Percentiles rank a stretch among this genome's conserved stretches.
Evolutionary conservation across 2,329 filamentous ascomycete species (phyloP).

Genomic region (Epichloe coenophiala): DNA sequence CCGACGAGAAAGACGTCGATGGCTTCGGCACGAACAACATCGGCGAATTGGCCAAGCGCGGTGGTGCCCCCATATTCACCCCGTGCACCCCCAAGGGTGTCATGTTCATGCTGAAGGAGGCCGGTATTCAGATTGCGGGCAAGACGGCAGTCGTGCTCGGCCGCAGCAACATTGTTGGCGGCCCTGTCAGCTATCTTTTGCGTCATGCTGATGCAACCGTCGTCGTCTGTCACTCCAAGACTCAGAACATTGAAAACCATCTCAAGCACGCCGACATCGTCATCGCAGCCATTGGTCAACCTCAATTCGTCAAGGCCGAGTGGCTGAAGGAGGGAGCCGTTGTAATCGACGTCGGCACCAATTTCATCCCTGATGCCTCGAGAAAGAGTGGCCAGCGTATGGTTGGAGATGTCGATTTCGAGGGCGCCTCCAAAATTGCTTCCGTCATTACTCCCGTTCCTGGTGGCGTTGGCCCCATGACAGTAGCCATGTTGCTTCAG

Average conservation of each 20-base stretch:
- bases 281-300: slow-evolving; percentile 79
- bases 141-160: slow-evolving; percentile 93
- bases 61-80: slow-evolving; percentile 75
- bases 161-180: slow-evolving; percentile 92
- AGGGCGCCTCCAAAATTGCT: slow-evolving; percentile 69
- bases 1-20: slow-evolving; percentile 93
- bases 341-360: slow-evolving; percentile 95
- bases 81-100: slow-evolving; percentile 96
- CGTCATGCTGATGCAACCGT: slow-evolving; percentile 95
- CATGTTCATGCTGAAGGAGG: slow-evolving; percentile 79
- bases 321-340: slow-evolving; percentile 93
- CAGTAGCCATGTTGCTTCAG: slow-evolving; percentile 92
- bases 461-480: slow-evolving; percentile 96
- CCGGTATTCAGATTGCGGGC: slow-evolving; percentile 68
- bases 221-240: slow-evolving; percentile 89
- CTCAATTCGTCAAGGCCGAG: slow-evolving; percentile 81
- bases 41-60: slow-evolving; percentile 90
- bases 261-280: slow-evolving; percentile 80
- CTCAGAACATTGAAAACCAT: slow-evolving; percentile 55
- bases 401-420: slow-evolving; percentile 90
- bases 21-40: slow-evolving; percentile 92
- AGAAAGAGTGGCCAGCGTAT: slow-evolving; percentile 89
- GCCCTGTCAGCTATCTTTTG: slow-evolving; percentile 88
- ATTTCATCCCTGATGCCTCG: slow-evolving; percentile 77
- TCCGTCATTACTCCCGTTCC: slow-evolving; percentile 93